Conservation (phyloP, 257 asterid species). For the Solanum gandarillasii region DNA sequence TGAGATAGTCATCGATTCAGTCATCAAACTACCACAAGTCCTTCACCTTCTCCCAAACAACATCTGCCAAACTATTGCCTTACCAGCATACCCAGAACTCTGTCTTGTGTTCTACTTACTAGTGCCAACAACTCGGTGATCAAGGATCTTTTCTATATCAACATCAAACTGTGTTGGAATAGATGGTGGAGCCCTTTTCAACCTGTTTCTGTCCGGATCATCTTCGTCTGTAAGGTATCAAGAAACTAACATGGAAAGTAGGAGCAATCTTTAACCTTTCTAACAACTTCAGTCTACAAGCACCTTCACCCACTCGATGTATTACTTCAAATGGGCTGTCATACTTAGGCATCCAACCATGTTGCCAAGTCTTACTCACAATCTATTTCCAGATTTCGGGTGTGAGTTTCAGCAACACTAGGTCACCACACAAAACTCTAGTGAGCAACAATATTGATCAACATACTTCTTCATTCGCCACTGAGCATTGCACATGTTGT, state of each 20-base stretch:
- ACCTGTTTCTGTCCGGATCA: not conserved
- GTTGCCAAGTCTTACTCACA: not conserved
- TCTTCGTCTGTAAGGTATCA: not conserved
- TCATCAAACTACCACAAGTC: not conserved
- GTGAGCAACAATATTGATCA: not conserved
- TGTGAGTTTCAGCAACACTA: not conserved
- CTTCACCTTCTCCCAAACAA: not conserved
- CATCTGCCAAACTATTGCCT: not conserved
- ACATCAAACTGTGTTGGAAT: not conserved
- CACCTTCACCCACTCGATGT: not conserved
- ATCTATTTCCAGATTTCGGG: not conserved
- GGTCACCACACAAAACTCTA: not conserved
- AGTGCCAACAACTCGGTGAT: not conserved
- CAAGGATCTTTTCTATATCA: not conserved
- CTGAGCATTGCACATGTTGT: not conserved
- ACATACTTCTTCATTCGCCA: not conserved
- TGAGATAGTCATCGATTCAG: not conserved
- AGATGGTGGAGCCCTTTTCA: not conserved
- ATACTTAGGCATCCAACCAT: not conserved
- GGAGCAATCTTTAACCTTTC: not conserved
- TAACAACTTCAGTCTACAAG: not conserved
- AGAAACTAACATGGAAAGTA: not conserved
- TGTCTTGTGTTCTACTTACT: not conserved
- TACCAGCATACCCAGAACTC: not conserved
- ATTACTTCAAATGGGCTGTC: not conserved